Percentiles rank a stretch among this genome's conserved stretches.
Evolutionary conservation across 1,139 yeast genomes (phyloP).

Genomic region (Tardiomyces digboiensis): DNA sequence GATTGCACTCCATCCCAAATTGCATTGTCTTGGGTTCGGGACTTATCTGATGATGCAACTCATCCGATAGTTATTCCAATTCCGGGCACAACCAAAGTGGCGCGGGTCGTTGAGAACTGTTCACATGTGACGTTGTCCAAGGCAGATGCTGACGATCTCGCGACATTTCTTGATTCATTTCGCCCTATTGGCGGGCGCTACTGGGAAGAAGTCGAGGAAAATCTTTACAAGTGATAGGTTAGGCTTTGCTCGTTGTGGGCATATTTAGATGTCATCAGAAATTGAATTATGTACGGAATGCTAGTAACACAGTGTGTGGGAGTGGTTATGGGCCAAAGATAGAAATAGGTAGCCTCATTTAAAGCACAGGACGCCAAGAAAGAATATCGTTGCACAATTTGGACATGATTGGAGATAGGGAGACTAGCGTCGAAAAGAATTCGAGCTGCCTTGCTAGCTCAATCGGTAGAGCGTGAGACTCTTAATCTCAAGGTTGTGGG

Average conservation of each 20-base stretch:
- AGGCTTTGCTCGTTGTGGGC: too few species aligned
- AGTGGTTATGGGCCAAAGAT: too few species aligned
- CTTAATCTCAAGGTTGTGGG: slow-evolving; percentile 1
- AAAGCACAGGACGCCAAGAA: too few species aligned
- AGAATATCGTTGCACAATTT: too few species aligned
- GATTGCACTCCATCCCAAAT: slow-evolving; percentile 52
- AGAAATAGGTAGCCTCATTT: too few species aligned
- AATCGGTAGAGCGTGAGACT: slow-evolving; percentile 1
- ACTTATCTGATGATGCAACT: slow-evolving; percentile 31
- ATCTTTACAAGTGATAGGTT: background rate
- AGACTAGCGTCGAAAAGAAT: too few species aligned
- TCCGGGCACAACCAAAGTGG: slow-evolving; percentile 59
- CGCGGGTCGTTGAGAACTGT: slow-evolving; percentile 48
- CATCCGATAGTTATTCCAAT: slow-evolving; percentile 62
- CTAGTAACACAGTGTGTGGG: too few species aligned
- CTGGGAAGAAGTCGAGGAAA: background rate
- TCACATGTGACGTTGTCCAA: background rate
- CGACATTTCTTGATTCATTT: background rate
- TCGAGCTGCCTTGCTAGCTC: slow-evolving; percentile 1
- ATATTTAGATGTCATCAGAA: too few species aligned
- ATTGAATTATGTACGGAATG: too few species aligned
- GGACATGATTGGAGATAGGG: too few species aligned
- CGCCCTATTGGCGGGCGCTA: background rate
- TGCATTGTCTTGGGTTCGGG: slow-evolving; percentile 62
- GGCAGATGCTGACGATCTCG: background rate